Conservation (phyloP, 225 moss, liverwort and hornwort genomes). For the Sphagnum contortum region DNA sequence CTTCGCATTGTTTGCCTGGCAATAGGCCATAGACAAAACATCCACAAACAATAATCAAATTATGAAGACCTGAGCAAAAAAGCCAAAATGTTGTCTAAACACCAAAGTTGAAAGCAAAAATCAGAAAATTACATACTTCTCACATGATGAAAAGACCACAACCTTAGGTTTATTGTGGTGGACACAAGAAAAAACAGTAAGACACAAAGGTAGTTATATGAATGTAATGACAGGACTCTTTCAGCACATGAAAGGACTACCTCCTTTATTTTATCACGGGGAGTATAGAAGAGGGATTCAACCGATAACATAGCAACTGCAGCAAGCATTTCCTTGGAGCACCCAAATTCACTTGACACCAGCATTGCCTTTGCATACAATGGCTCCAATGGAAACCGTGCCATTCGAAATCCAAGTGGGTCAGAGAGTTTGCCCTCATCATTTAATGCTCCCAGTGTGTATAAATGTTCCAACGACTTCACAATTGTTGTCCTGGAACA, state of each 20-base stretch:
- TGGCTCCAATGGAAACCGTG: constrained; percentile 86
- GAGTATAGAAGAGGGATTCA: constrained; percentile 84
- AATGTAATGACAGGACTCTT: too few relatives aligned
- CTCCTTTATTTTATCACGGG: constrained; percentile 91
- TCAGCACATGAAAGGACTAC: constrained; percentile 17
- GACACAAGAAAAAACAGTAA: too few relatives aligned
- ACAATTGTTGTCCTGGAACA: constrained; percentile 71
- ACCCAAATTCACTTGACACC: constrained; percentile 65
- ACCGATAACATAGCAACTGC: constrained; percentile 92
- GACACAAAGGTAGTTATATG: too few relatives aligned
- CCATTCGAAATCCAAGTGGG: constrained; percentile 76
- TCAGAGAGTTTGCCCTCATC: constrained; percentile 84
- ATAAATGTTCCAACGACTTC: constrained; percentile 88
- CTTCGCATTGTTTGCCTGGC: constrained; percentile 84
- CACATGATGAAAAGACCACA: background rate
- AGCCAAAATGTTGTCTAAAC: too few relatives aligned
- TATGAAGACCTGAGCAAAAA: too few relatives aligned
- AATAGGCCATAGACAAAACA: background rate
- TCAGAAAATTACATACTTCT: too few relatives aligned
- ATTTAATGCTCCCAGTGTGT: constrained; percentile 81
- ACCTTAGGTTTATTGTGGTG: too few relatives aligned
- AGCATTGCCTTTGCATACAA: constrained; percentile 92
- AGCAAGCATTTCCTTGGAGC: constrained; percentile 97
- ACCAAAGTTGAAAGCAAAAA: too few relatives aligned
- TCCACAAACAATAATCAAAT: background rate